Evolutionary conservation across 345 rosid species (phyloP), one percentile per base, ranked within the genome.

Genomic region (Salix purpurea): DNA sequence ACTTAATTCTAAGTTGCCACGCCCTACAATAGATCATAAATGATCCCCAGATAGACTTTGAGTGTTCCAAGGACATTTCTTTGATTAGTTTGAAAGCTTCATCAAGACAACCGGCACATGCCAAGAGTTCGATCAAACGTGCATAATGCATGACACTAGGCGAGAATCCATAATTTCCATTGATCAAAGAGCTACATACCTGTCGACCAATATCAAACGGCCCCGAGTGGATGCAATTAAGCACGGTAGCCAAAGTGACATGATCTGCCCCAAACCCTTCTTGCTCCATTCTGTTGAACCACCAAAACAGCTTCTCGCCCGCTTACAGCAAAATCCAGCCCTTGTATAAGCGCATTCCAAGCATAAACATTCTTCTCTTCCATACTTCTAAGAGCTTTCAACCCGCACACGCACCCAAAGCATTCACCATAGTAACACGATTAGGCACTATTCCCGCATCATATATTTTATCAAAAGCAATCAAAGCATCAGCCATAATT

Each of bases 391-490:
- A 88, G 86, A 58, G 84, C 89, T 60, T 14, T 58, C 68, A 85
- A 30, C 83, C 71, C 9, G 81, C 83, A 69, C 89, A 87, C 0
- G 88, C 90, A 26, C 83, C 84, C 74, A 87, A 83, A 2, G 81
- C 87, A 82, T 86, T 88, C 84, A 90, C 93, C 87, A 84, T 85
- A 0, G 93, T 88, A 56, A 83, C 93, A 50, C 67, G 88, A 81
- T 86, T 89, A 16, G 90, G 89, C 81, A 79, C 83, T 50, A 82
- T 76, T 36, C 84, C 86, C 1, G 84, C 81, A 74, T 79, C 79
- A 40, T 71, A 85, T 89, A 89, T 89, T 74, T 71, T 84, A 83
- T 88, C 89, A 72, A 89, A 88, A 69, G 87, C 85, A 74, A 85
- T 68, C 81, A 89, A 80, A 1, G 89, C 89, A 65, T 85, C 86